Evolutionary conservation across 2,329 filamentous ascomycete genomes (phyloP).

Genomic region (Colletotrichum melonis): DNA sequence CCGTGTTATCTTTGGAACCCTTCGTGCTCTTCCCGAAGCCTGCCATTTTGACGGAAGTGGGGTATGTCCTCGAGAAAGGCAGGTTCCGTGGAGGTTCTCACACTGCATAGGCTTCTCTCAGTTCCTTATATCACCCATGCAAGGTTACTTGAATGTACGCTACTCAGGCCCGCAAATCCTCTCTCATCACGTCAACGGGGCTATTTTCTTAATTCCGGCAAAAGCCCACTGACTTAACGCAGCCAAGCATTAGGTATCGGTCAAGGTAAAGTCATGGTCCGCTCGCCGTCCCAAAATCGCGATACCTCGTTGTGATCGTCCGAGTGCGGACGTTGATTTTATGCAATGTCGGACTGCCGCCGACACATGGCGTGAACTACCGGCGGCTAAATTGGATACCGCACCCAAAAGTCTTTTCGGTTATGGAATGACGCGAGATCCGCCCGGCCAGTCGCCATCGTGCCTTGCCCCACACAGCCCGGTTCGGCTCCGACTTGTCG

Average conservation of each 20-base stretch:
- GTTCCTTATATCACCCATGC: background rate
- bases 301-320: background rate
- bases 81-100: background rate
- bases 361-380: background rate
- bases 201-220: background rate
- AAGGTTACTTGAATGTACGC: background rate
- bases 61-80: background rate
- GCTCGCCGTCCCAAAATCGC: background rate
- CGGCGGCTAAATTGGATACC: background rate
- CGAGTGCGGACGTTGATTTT: background rate
- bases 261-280: background rate
- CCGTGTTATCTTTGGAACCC: background rate
- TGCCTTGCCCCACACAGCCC: background rate
- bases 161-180: background rate
- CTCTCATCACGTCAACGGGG: conserved; percentile 17
- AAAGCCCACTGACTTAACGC: background rate
- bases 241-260: background rate
- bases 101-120: background rate
- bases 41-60: background rate
- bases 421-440: conserved; percentile 3
- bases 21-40: background rate
- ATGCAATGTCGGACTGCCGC: conserved; percentile 1
- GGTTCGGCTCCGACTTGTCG: background rate
- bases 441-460: conserved; percentile 14
- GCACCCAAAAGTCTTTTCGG: too few species aligned